Evolutionary conservation across 2,329 filamentous ascomycete species (phyloP), one percentile per base, ranked within the genome.

Genomic region (Trichoderma atroviride): DNA sequence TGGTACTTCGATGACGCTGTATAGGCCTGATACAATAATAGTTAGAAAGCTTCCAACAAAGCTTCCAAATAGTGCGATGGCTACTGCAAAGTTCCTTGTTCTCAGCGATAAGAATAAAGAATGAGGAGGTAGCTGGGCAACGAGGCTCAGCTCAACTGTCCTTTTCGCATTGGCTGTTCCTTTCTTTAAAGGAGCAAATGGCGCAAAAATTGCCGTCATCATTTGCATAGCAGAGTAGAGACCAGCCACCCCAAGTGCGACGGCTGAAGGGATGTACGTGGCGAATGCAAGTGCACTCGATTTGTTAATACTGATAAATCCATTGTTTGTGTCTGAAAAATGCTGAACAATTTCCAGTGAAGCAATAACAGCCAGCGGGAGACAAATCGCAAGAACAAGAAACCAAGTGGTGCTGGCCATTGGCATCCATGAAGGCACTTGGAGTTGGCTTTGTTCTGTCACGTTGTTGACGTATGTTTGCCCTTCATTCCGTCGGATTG

Each of bases 1-100:
- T 3, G 31, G 16, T 10, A 67, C 55, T n/a, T 33, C 43, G 16
- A 29, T 52, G 5, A n/a, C 55, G 16, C 55, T 67, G 27, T 67
- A 67, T 6, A 67, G 64, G 24, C 64, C 64, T 19, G 64, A 67
- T 31, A 67, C 55, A 29, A 67, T 52, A 11, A 67, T 67, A 24
- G 64, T 52, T 1, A 67, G 40, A 52, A 67, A 67, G 13, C 55
- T 59, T 22, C 64, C 64, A 33, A 59, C 16, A 3, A 67, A 67
- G 55, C 55, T 59, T 22, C 40, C 64, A 11, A 67, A 37, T n/a
- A 67, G 31, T 11, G 64, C 64, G 7, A 67, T 47, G 5, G 40
- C 29, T 19, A 67, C 64, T 13, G 64, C 64, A 11, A 67, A 67
- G 7, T 67, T 58, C 55, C 11, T 58, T 11, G 64, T 59, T 29